Percentiles rank a stretch among this genome's conserved stretches.
Evolutionary conservation across 768 basidiomycete genomes (phyloP).

Genomic region (Termitomyces eurrhizus): DNA sequence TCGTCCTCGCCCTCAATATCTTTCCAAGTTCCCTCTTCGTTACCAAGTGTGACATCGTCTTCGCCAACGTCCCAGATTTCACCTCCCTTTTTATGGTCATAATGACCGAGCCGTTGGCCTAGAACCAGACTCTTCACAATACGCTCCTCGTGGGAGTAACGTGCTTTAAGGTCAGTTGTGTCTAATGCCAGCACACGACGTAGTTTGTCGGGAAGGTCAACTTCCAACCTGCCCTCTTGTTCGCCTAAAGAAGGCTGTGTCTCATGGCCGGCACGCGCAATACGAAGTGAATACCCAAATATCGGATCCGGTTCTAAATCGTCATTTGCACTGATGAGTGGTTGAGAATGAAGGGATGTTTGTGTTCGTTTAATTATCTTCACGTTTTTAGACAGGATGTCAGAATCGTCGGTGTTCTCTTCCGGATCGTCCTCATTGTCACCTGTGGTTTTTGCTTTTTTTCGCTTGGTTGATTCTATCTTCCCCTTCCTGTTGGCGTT

Average conservation of each 20-base stretch:
- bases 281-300: slow-evolving; percentile 28
- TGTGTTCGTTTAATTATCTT: slow-evolving; percentile 29
- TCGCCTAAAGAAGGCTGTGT: slow-evolving; percentile 17
- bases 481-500: slow-evolving; percentile 37
- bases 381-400: slow-evolving; percentile 25
- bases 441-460: slow-evolving; percentile 44
- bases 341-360: slow-evolving; percentile 16
- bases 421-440: slow-evolving; percentile 25
- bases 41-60: slow-evolving; percentile 33
- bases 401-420: slow-evolving; percentile 23
- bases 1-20: slow-evolving; percentile 49
- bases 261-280: slow-evolving; percentile 25
- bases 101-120: slow-evolving; percentile 50
- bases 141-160: slow-evolving; percentile 42
- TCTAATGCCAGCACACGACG: slow-evolving; percentile 62
- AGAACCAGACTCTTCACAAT: slow-evolving; percentile 60
- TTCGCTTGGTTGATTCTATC: slow-evolving; percentile 28
- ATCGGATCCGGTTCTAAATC: slow-evolving; percentile 32
- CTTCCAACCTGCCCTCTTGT: slow-evolving; percentile 39
- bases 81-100: slow-evolving; percentile 62
- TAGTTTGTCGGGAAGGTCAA: slow-evolving; percentile 65
- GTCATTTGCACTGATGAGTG: slow-evolving; percentile 11
- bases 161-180: slow-evolving; percentile 35
- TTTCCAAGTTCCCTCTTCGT: slow-evolving; percentile 21
- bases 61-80: slow-evolving; percentile 79